Conservation (phyloP, 305 asterid species). For the Fraxinus dipetala region DNA sequence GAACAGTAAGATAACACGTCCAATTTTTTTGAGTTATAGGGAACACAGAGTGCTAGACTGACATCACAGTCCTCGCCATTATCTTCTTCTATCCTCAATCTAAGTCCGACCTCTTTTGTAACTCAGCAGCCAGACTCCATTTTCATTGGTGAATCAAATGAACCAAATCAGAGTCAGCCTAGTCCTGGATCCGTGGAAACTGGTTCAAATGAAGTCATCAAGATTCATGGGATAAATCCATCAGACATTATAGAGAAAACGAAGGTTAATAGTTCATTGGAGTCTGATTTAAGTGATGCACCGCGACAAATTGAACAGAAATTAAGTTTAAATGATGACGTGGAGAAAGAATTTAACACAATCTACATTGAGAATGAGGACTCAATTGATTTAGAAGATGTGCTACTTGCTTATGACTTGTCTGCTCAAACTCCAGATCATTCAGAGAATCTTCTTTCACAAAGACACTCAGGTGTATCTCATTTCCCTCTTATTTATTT, state of each 20-base stretch:
- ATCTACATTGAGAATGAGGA: constrained; percentile 42
- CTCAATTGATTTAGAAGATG: constrained; percentile 41
- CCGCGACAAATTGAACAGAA: constrained; percentile 70
- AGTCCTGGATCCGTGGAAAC: constrained; percentile 75
- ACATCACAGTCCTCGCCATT: constrained; percentile 45
- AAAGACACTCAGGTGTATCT: constrained; percentile 38
- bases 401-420: constrained; percentile 38
- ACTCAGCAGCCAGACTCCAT: constrained; percentile 51
- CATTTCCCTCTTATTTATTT: constrained; percentile 10
- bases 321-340: constrained; percentile 71
- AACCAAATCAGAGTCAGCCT: constrained; percentile 38
- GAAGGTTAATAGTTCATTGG: constrained; percentile 48
- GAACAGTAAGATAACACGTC: not conserved
- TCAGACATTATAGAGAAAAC: constrained; percentile 31
- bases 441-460: constrained; percentile 36
- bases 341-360: constrained; percentile 37
- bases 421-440: constrained; percentile 47
- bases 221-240: constrained; percentile 28
- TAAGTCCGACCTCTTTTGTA: constrained; percentile 49
- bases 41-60: constrained; percentile 46
- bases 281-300: constrained; percentile 54
- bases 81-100: constrained; percentile 51
- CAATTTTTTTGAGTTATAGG: constrained; percentile 37
- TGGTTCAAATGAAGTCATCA: constrained; percentile 43
- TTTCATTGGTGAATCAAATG: constrained; percentile 52